Base-by-base conservation (phyloP, 805 yeast species). In the Scheffersomyces ergatensis region DNA sequence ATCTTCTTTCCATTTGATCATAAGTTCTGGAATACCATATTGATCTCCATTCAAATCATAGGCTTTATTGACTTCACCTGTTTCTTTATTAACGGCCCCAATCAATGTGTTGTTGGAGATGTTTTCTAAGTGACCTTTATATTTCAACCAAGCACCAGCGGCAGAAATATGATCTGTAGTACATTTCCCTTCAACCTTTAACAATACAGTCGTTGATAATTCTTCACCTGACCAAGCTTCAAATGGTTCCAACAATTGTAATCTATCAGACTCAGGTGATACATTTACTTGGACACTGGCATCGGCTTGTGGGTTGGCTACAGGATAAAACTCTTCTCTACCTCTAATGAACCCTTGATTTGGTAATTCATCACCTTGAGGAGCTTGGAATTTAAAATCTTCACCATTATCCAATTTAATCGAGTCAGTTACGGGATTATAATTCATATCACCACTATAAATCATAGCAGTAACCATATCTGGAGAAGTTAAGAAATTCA, bases 91-190 rank as follows among this genome's bases (percentile, higher is more conserved):
- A 48, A 88, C 93, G 16, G 98, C 99, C 49, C 99, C 98, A 55
- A 92, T 92, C 58, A 92, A 75, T 11, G 98, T 93, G 72, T 92
- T 92, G 70, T 93, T 78, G 8, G 97, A 86, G 52, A 92, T 93
- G 70, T 92, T 92, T 62, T 92, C 97, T 57, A 92, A 76, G 61
- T 92, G 99, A 32, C 99, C 99, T 72, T 93, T 93, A 73, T 93
- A 92, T 74, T 93, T 93, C 68, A 92, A 78, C 99, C 99, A 92
- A 13, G 84, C 95, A 58, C 99, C 99, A 34, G 99, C 99, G 38
- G 98, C 98, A 19, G 97, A 89, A 53, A 92, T 93, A 63, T 92
- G 99, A 64, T 92, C 99, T 29, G 99, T 92, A 32, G 99, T 92
- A 76, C 98, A 93, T 67, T 92, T 92, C 49, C 99, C 99, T 68